A percentile compares a stretch with the other conserved stretches of the same genome.
Conservation (phyloP, 1,284 basidiomycete genomes). For the Apiotrichum mycotoxinovorans region DNA sequence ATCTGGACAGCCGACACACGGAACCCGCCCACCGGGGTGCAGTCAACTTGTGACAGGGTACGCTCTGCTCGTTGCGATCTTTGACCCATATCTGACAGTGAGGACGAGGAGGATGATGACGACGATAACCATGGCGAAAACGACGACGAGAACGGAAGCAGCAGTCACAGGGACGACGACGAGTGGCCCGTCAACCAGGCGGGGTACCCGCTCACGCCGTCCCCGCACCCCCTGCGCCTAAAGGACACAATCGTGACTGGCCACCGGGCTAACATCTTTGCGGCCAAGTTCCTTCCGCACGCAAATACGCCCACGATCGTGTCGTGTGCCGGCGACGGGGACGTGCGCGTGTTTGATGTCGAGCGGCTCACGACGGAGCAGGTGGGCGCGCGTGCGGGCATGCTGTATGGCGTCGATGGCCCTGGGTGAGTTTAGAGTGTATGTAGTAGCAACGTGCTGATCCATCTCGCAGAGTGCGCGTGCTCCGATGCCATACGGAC, state of each 20-base stretch:
- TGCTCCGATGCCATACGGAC: constrained; percentile 63
- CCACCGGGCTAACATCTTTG: constrained; percentile 84
- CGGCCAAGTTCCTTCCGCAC: constrained; percentile 73
- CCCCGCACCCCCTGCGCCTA: constrained; percentile 63
- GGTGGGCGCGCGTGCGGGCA: constrained; percentile 12
- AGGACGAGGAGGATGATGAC: background rate
- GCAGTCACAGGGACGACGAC: background rate
- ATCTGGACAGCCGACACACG: constrained; percentile 61
- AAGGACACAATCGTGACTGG: constrained; percentile 65
- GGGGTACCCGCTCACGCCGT: constrained; percentile 13
- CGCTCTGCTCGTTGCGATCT: background rate
- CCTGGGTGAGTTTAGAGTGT: constrained; percentile 41
- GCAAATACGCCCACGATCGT: constrained; percentile 47
- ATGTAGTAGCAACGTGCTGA: background rate
- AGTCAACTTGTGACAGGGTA: background rate
- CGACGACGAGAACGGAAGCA: constrained; percentile 11
- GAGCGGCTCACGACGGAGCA: constrained; percentile 53
- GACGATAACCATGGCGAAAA: constrained; percentile 10
- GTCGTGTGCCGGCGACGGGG: constrained; percentile 71
- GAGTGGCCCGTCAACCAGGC: background rate
- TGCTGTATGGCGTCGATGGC: constrained; percentile 32
- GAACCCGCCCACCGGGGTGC: background rate
- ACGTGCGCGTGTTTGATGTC: constrained; percentile 79
- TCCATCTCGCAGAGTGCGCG: constrained; percentile 48
- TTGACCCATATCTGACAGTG: background rate